Conservation (phyloP, 805 yeast genomes). For the Nakazawaea ambrosiae region DNA sequence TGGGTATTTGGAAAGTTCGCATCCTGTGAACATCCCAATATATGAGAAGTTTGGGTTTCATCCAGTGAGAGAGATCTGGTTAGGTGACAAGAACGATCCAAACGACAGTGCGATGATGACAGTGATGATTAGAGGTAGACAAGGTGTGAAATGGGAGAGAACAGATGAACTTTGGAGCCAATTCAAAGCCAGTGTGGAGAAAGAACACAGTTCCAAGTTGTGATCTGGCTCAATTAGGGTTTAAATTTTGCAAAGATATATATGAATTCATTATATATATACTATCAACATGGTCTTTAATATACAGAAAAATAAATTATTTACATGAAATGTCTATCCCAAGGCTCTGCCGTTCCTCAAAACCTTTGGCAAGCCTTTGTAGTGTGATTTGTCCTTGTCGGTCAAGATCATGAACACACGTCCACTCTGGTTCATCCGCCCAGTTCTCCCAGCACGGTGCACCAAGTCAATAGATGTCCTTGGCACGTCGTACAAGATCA, state of each 20-base stretch:
- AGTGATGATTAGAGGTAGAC: slow-evolving; percentile 30
- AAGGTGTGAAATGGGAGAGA: slow-evolving; percentile 23
- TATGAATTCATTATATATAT: not conserved
- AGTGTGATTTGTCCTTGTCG: slow-evolving; percentile 66
- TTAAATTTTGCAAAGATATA: no score
- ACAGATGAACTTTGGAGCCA: slow-evolving; percentile 19
- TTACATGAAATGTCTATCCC: slow-evolving; percentile 14
- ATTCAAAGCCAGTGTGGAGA: slow-evolving; percentile 14
- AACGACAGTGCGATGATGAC: slow-evolving; percentile 29
- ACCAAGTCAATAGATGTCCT: slow-evolving; percentile 76
- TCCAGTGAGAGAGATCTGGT: slow-evolving; percentile 40
- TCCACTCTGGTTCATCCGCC: slow-evolving; percentile 85
- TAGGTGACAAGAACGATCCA: slow-evolving; percentile 22
- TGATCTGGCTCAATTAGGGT: not conserved
- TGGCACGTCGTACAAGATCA: slow-evolving; percentile 82
- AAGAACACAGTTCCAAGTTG: slow-evolving; percentile 1
- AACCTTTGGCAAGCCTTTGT: slow-evolving; percentile 70
- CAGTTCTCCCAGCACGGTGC: slow-evolving; percentile 92
- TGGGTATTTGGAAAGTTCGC: slow-evolving; percentile 46
- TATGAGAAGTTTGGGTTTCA: slow-evolving; percentile 45
- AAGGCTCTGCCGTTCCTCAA: slow-evolving; percentile 42
- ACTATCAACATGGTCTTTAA: not conserved
- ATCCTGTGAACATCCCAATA: slow-evolving; percentile 40
- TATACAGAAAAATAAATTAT: no score
- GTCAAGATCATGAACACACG: slow-evolving; percentile 77